Evolutionary conservation across 768 basidiomycete genomes (phyloP).

Genomic region (Boletus patriciae): DNA sequence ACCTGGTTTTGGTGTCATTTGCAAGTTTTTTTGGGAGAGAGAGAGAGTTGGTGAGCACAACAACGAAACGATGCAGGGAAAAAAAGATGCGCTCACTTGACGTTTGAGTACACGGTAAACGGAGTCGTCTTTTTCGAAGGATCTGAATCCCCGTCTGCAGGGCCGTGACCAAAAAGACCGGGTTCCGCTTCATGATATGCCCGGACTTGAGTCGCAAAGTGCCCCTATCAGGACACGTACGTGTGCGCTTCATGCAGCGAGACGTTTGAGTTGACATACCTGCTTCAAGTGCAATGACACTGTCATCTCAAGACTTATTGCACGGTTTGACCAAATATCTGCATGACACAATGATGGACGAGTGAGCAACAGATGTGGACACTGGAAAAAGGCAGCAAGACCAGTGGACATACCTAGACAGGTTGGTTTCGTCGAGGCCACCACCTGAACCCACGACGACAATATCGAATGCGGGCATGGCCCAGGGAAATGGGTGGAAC

Average conservation of each 20-base stretch:
- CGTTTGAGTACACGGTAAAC: conserved; percentile 30
- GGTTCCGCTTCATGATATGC: conserved; percentile 55
- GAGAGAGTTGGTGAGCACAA: not conserved
- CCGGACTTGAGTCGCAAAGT: conserved; percentile 79
- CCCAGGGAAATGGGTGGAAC: not conserved
- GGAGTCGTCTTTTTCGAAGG: conserved; percentile 21
- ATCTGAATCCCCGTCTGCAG: conserved; percentile 11
- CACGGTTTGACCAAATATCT: conserved; percentile 89
- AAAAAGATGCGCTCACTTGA: conserved; percentile 27
- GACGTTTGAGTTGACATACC: conserved; percentile 50
- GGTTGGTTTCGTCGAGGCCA: conserved; percentile 86
- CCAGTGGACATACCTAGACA: conserved; percentile 66
- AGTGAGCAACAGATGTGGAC: conserved; percentile 5
- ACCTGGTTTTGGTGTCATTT: conserved; percentile 43
- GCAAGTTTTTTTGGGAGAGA: no score
- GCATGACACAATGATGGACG: conserved; percentile 5
- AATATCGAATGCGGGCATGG: conserved; percentile 65
- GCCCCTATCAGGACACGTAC: not conserved
- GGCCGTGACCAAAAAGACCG: conserved; percentile 47
- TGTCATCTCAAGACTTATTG: conserved; percentile 69
- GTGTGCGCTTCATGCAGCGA: not conserved
- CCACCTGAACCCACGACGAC: conserved; percentile 84
- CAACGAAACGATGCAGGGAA: no score
- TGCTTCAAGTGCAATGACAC: conserved; percentile 83
- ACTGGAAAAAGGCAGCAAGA: not conserved